These are phyloP conservation scores for Tetrapyrgos nigripes DNA, from an alignment of 1,284 basidiomycete species.

Conservation along the genomic window DNA sequence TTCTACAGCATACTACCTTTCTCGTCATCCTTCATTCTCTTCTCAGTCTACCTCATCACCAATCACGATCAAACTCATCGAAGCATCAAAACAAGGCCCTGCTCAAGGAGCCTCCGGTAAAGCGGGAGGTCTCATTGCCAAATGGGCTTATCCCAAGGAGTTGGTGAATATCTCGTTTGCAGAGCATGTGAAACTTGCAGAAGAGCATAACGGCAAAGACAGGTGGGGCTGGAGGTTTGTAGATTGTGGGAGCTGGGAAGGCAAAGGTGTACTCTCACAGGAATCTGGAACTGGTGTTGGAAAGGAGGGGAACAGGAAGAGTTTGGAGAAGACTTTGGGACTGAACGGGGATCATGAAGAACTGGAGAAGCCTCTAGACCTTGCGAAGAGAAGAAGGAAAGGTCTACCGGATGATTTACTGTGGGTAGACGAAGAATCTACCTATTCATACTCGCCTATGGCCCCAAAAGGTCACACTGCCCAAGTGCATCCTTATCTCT, in stretches of 20 bases:
- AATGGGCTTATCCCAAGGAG: conserved; percentile 80
- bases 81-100: conserved; percentile 72
- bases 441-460: conserved; percentile 66
- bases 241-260: conserved; percentile 71
- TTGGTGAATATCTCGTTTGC: conserved; percentile 79
- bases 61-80: conserved; percentile 77
- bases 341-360: conserved; percentile 37
- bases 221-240: conserved; percentile 87
- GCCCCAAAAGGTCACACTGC: conserved; percentile 68
- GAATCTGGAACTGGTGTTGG: conserved; percentile 35
- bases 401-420: conserved; percentile 65
- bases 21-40: conserved; percentile 58
- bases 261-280: conserved; percentile 49
- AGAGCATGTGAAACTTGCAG: conserved; percentile 82
- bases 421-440: conserved; percentile 68
- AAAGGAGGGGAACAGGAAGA: conserved; percentile 45
- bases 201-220: conserved; percentile 72
- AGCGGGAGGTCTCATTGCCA: conserved; percentile 90
- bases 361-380: conserved; percentile 17
- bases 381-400: conserved; percentile 35
- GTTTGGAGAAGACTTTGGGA: conserved; percentile 62
- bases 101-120: conserved; percentile 88
- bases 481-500: conserved; percentile 83
- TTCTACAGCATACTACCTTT: conserved; percentile 85
- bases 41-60: conserved; percentile 34